Percentiles rank a stretch among this genome's conserved stretches.
These are phyloP conservation scores for Thuja plicata DNA, from an alignment of 83 land plant genomes.

Conservation along the genomic window DNA sequence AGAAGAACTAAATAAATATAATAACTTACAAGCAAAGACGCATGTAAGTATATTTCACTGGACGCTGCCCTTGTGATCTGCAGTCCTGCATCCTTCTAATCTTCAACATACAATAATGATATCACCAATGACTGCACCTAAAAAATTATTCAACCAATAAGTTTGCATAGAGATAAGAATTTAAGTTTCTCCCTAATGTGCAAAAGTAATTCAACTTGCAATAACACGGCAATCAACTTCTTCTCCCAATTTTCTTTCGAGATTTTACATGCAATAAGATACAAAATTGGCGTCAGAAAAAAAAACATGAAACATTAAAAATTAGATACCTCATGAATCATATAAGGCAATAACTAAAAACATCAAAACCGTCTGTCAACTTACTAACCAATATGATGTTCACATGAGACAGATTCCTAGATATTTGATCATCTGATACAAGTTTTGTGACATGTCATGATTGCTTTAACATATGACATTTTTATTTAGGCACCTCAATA, in stretches of 20 bases:
- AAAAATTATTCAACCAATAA: not conserved
- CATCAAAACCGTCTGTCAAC: not conserved
- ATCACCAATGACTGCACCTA: not conserved
- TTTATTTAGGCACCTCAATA: not conserved
- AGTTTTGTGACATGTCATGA: not conserved
- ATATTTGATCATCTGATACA: not conserved
- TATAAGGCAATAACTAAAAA: not conserved
- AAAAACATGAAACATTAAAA: not conserved
- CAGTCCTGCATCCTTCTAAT: conserved; percentile 9
- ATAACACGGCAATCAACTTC: not conserved
- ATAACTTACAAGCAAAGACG: conserved; percentile 9
- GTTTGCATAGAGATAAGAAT: not conserved
- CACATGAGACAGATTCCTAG: not conserved
- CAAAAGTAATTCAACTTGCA: not conserved
- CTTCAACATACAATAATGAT: not conserved
- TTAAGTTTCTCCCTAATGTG: not conserved
- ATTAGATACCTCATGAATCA: not conserved
- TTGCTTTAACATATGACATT: not conserved
- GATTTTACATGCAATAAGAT: not conserved
- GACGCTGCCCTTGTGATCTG: conserved; percentile 7
- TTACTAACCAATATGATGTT: not conserved
- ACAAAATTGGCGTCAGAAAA: not conserved
- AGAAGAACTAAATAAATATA: not conserved
- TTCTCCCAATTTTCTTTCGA: not conserved
- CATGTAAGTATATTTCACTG: conserved; percentile 12